Evolutionary conservation across 202 grass and related monocot genomes (phyloP), one percentile per base, ranked within the genome.

Genomic region (Zizania palustris): DNA sequence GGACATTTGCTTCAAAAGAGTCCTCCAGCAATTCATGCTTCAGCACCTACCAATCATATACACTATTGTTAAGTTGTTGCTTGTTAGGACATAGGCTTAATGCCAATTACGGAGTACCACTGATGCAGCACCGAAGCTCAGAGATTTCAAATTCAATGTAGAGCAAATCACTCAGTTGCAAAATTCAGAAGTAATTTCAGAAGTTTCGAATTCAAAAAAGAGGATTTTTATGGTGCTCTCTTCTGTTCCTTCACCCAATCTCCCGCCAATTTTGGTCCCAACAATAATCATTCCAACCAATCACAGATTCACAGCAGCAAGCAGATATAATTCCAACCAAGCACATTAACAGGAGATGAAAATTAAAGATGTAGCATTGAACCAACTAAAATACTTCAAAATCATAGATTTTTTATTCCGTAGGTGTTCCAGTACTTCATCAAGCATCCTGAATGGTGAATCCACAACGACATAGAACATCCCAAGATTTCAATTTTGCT

Each of bases 1-100:
- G 87, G 28, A 90, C 61, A 67, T 89, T 88, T 10, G 91, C 87
- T 82, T 99, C 85, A 6, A 99, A 99, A 56, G 89, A 87, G 75
- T 85, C 76, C 41, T 90, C 87, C 45, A 87, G 50, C 34, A 99
- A 35, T 40, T 83, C 91, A 86, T 82, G 76, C 63, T 91, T 83
- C 61, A 86, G 51, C 59, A 91, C 85, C 88, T 94, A 42, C 9
- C 0, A 72, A 57, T 67, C 58, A 67, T 15, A 9, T 35, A 71
- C 18, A 41, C 35, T 35, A 14, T 58, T 3, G 37, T 66, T 62
- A 84, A 13, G 44, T 21, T 15, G 71, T 1, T 65, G 19, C 7
- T 37, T 15, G 71, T 1, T 65, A 33, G 9, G 46, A 60, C 3
- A 22, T 54, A 61, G 46, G 50, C 36, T 20, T 6, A 60, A 41